Evolutionary conservation across 495 filamentous ascomycete species (phyloP).

Genomic region (Trichoderma erinaceum): DNA sequence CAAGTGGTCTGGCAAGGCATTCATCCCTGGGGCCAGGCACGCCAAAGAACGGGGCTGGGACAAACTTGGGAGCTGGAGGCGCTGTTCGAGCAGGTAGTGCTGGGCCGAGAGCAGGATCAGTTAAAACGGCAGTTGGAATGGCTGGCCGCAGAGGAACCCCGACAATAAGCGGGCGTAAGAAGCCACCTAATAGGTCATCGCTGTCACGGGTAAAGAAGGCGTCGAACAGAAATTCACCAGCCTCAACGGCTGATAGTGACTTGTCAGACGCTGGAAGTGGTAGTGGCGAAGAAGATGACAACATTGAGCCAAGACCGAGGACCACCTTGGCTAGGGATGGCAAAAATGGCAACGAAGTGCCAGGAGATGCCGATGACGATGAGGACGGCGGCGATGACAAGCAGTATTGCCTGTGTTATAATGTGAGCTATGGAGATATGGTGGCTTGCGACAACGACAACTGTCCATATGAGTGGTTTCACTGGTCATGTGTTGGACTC

Average conservation of each 20-base stretch:
- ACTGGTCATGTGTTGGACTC: slow-evolving; percentile 91
- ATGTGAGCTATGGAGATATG: slow-evolving; percentile 94
- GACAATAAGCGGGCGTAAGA: slow-evolving; percentile 46
- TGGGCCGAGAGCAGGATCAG: slow-evolving; percentile 52
- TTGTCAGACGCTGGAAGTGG: slow-evolving; percentile 61
- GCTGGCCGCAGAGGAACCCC: slow-evolving; percentile 57
- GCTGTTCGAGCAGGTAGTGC: slow-evolving; percentile 63
- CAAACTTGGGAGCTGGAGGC: slow-evolving; percentile 41
- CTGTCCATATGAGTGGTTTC: slow-evolving; percentile 96
- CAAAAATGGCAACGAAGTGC: slow-evolving; percentile 45
- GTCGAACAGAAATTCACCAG: slow-evolving; percentile 54
- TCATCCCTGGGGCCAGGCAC: slow-evolving; percentile 78
- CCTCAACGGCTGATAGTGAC: slow-evolving; percentile 52
- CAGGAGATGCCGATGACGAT: slow-evolving; percentile 62
- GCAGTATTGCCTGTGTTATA: slow-evolving; percentile 89
- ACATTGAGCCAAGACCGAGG: slow-evolving; percentile 10
- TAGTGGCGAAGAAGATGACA: slow-evolving; percentile 37
- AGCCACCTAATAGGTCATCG: slow-evolving; percentile 43
- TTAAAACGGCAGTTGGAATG: slow-evolving; percentile 37
- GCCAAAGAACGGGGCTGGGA: slow-evolving; percentile 53
- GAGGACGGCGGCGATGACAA: slow-evolving; percentile 83
- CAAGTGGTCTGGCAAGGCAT: slow-evolving; percentile 70
- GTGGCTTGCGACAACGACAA: slow-evolving; percentile 93
- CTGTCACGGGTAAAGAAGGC: slow-evolving; percentile 48
- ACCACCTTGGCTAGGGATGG: neutral